phyloP scores from a whole-genome alignment of 108 stramenopile species.

The Parietichytrium sp. region DNA sequence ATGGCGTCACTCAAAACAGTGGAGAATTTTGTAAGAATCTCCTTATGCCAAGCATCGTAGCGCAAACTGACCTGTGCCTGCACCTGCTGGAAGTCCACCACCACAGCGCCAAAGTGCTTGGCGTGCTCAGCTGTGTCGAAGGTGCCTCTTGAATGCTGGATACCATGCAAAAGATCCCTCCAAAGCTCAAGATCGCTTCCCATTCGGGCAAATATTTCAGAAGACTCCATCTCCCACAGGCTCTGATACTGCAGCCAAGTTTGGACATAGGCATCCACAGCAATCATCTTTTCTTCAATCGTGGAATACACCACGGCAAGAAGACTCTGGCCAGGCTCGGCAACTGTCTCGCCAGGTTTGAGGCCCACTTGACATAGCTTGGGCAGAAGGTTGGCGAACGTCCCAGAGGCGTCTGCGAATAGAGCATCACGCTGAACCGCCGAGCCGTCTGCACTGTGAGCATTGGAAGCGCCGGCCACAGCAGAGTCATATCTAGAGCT shows the following conservation, averaged over 20 bases:
- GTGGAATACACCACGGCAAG: background rate
- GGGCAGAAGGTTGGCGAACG: too few relatives aligned
- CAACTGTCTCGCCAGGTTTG: too few relatives aligned
- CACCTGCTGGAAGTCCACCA: slow-evolving; percentile 83
- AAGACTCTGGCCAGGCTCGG: background rate
- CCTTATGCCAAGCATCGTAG: slow-evolving; percentile 96
- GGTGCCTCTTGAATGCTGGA: slow-evolving; percentile 74
- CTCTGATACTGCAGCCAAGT: slow-evolving; percentile 89
- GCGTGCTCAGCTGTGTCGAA: slow-evolving; percentile 77
- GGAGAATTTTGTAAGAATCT: slow-evolving; percentile 84
- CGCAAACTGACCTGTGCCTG: slow-evolving; percentile 87
- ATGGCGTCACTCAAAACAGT: slow-evolving; percentile 69
- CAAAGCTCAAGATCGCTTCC: slow-evolving; percentile 66
- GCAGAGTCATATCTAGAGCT: slow-evolving; percentile 19
- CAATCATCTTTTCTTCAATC: slow-evolving; percentile 52
- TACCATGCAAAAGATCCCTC: slow-evolving; percentile 77
- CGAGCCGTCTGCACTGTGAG: background rate
- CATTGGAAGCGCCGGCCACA: background rate
- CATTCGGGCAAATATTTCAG: slow-evolving; percentile 72
- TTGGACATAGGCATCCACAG: slow-evolving; percentile 51
- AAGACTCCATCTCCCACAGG: slow-evolving; percentile 87
- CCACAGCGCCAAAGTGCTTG: slow-evolving; percentile 79
- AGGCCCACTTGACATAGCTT: too few relatives aligned
- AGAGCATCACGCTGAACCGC: too few relatives aligned
- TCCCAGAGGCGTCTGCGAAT: too few relatives aligned